Base-by-base conservation (phyloP, 371 early-diverging fungal species). In the Cokeromyces recurvatus region DNA sequence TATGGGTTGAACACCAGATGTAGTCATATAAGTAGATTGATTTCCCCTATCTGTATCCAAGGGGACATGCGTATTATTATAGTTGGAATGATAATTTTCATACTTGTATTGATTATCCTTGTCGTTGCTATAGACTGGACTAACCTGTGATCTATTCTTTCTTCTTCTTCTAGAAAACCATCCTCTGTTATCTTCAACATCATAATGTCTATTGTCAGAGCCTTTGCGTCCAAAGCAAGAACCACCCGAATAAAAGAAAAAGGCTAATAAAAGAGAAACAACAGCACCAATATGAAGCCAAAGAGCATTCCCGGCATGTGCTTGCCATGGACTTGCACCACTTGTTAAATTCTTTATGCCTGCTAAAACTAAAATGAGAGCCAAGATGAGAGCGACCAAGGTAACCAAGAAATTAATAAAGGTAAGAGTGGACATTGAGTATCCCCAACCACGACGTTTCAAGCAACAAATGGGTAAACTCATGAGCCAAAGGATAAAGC, bases 221-320 rank as follows among this genome's bases (percentile, higher is more conserved):
- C n/a, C n/a, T n/a, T n/a, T n/a, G n/a, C n/a, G n/a, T n/a, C n/a
- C n/a, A n/a, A n/a, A 49, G 8, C 21, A 37, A 15, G 23, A n/a
- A 3, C 40, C 53, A 22, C 53, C 35, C 12, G 41, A 29, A 25
- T 57, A 53, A 19, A 47, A 46, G 3, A 50, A 16, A 37, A 54
- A 47, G 4, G 61, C 38, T 2, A 51, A 8, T 11, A 65, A 40
- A 6, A 57, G 48, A n/a, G 60, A 32, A 2, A 59, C 34, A 15
- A 29, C 31, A 12, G 68, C 64, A 45, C 60, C 68, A 17, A 74
- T 66, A 20, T 59, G 52, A 2, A 60, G 24, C 65, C 71, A 71
- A 11, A 67, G 43, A 8, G 57, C 44, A 32, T 67, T 62, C 21
- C 68, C 63, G 25, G 56, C 57, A 22, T 57, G 53, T 9, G 56